These are phyloP conservation scores for Selaginella tamariscina DNA, from an alignment of 75 land plant species.

Conservation along the genomic window DNA sequence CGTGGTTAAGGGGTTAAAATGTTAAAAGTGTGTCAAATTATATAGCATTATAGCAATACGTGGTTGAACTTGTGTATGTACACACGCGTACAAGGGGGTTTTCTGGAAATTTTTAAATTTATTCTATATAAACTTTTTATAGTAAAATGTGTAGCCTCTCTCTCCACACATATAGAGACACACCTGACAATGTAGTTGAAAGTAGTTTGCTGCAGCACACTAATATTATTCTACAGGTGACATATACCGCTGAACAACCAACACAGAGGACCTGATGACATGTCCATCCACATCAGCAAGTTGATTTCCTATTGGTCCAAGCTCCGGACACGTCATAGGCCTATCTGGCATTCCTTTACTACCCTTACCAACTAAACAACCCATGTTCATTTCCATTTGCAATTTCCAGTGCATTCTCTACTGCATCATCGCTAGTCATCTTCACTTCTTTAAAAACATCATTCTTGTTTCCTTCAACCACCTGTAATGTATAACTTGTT, in stretches of 20 bases:
- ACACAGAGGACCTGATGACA: background rate
- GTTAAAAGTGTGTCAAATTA: no score
- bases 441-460: slow-evolving; percentile 10
- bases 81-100: no score
- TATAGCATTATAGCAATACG: no score
- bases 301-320: slow-evolving; percentile 15
- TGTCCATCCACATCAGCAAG: background rate
- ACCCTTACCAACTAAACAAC: slow-evolving; percentile 44
- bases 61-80: no score
- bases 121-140: no score
- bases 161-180: no score
- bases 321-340: slow-evolving; percentile 42
- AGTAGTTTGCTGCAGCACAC: no score
- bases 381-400: slow-evolving; percentile 22
- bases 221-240: no score
- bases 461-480: background rate
- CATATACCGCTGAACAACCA: background rate
- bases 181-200: no score
- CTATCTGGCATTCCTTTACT: slow-evolving; percentile 12
- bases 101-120: no score
- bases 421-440: slow-evolving; percentile 12
- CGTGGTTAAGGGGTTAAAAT: no score
- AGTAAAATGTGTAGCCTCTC: no score
- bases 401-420: slow-evolving; percentile 18
- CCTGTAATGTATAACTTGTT: background rate